Evolutionary conservation across 805 yeast genomes (phyloP), one percentile per base, ranked within the genome.

Genomic region (Metahyphopichia silvanorum): DNA sequence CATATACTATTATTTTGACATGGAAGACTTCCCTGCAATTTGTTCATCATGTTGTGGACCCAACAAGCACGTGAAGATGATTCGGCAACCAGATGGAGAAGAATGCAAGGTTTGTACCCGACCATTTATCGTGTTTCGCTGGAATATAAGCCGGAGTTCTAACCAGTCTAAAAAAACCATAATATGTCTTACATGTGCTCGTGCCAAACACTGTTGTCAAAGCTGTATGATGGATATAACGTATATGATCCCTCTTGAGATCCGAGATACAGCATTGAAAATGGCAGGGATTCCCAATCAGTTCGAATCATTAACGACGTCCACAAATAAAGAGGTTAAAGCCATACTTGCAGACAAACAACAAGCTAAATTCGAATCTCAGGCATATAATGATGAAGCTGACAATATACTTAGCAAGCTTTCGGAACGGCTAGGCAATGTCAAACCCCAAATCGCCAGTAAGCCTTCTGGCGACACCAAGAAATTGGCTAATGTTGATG

Each of bases 31-130:
- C 25, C 88, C 89, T 0, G 79, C 83, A 0, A 71, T 88, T 2
- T 88, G 97, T 55, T 79, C 77, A 22, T 46, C 51, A 5, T 88
- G 97, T 53, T 61, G 86, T 16, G 96, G 96, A 0, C 48, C 69
- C 0, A 73, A 77, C 33, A 73, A 77, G 14, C 76, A 80, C 43
- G 48, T 82, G n/a, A 76, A 84, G 33, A 77, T 89, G 83, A 70
- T 77, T 2, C 70, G 83, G 42, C 88, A 84, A 37, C 60, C 60
- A 9, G 60, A 72, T 33, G 96, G 96, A 1, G 82, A 74, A n/a
- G 83, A 84, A 51, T 91, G 98, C 54, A 81, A 82, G 51, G 60
- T 84, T 11, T 91, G 98, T 51, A 82, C 94, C 0, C 60, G 94
- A 30, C 88, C 95, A 1, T 91, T 82, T 62, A 81, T 89, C 0